Evolutionary conservation across 2,329 filamentous ascomycete species (phyloP), one percentile per base, ranked within the genome.

Genomic region (Xylariaceae sp.): DNA sequence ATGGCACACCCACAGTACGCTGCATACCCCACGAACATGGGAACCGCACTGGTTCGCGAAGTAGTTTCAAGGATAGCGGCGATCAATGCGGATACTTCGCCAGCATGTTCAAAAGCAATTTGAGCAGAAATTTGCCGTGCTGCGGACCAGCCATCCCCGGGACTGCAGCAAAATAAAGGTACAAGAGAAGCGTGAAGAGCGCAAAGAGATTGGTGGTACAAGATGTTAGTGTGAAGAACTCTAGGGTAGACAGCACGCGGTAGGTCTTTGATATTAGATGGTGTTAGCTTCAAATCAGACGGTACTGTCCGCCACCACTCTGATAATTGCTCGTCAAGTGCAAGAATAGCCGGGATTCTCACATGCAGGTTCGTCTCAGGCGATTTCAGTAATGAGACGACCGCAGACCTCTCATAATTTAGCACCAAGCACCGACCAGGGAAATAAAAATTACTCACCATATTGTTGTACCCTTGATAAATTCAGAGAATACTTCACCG

Each of bases 1-100:
- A 53, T 47, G 1, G 43, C 37, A 20, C 50, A 53, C 8, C 29
- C 24, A 16, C 44, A 53, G 24, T 53, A 53, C 26, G 50, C 42
- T 15, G 42, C 42, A 45, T 33, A 45, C 3, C 42, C 42, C 26
- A 33, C 23, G 42, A 45, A 45, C 42, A 45, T 32, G 9, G 42
- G 42, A 4, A 45, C 13, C 3, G 27, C 24, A 10, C 24, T 23
- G 6, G 42, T 45, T 11, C 26, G 26, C 26, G 26, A 11, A 6
- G 18, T 23, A 3, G 18, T 36, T 9, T 45, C 35, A 3, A 53
- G 43, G 9, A 47, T 23, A 20, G 50, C 50, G 2, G 23, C 21
- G 10, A 53, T 42, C 15, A 48, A 18, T 11, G 27, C 30, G 6
- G 50, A 53, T 29, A 48, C 29, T 26, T 42, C 15, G 10, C n/a